phyloP scores from a whole-genome alignment of 2,329 filamentous ascomycete genomes.

The Emergomyces africanus region DNA sequence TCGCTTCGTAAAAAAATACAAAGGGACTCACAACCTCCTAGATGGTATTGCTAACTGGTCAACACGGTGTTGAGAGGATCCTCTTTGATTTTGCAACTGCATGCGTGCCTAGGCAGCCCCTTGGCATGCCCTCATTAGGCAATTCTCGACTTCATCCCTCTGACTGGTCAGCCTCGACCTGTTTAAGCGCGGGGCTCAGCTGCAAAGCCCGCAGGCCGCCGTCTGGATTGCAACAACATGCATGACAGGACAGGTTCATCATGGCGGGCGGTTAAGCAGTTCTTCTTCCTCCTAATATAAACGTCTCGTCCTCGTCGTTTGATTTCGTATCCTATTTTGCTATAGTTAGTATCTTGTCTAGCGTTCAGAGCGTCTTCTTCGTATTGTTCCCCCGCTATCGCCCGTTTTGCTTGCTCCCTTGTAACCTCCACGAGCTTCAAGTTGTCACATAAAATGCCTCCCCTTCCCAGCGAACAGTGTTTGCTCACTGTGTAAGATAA shows the following conservation, averaged over 20 bases:
- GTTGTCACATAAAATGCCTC: constrained; percentile 29
- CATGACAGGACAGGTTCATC: background rate
- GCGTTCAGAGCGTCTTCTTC: background rate
- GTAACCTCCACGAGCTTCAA: background rate
- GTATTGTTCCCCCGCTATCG: background rate
- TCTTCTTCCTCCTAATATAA: background rate
- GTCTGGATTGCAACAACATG: background rate
- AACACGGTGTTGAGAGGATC: no score
- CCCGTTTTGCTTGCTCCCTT: background rate
- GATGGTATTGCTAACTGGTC: no score
- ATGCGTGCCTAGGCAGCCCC: no score
- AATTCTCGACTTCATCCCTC: background rate
- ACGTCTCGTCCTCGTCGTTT: background rate
- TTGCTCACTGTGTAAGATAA: constrained; percentile 34
- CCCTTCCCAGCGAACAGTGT: constrained; percentile 33
- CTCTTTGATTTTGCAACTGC: no score
- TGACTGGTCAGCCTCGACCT: background rate
- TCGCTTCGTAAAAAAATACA: no score
- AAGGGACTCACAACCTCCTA: no score
- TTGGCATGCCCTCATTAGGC: background rate
- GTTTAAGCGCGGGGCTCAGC: background rate
- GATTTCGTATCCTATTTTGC: background rate
- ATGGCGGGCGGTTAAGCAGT: background rate
- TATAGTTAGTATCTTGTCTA: background rate
- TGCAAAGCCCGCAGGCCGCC: background rate